A percentile compares a stretch with the other conserved stretches of the same genome.
phyloP scores from a whole-genome alignment of 2,329 filamentous ascomycete genomes.

The Diaporthe sp. region DNA sequence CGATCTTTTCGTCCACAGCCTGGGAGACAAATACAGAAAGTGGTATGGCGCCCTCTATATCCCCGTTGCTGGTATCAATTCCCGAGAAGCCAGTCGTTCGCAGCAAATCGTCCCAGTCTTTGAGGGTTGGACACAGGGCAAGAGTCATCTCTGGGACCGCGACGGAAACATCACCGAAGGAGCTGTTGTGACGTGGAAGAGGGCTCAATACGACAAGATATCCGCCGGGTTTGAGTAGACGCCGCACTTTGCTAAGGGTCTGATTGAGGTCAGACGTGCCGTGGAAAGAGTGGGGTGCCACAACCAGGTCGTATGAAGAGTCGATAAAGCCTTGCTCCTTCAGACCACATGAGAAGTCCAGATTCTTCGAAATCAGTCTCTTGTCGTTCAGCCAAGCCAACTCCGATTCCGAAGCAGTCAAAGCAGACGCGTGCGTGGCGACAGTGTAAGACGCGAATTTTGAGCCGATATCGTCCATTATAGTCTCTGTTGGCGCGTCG shows the following conservation, averaged over 20 bases:
- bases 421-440: slow-evolving; percentile 42
- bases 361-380: slow-evolving; percentile 2
- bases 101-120: too few species aligned
- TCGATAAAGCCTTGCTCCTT: slow-evolving; percentile 49
- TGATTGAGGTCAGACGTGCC: slow-evolving; percentile 44
- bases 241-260: slow-evolving; percentile 46
- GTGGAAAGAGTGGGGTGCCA: slow-evolving; percentile 50
- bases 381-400: too few species aligned
- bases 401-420: background rate
- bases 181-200: too few species aligned
- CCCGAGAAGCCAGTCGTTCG: too few species aligned
- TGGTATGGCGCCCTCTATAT: too few species aligned
- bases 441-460: slow-evolving; percentile 56
- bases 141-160: too few species aligned
- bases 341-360: slow-evolving; percentile 49
- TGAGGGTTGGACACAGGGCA: too few species aligned
- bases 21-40: too few species aligned
- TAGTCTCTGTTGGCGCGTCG: slow-evolving; percentile 53
- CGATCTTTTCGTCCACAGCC: too few species aligned
- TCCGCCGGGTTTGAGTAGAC: slow-evolving; percentile 53
- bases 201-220: slow-evolving; percentile 46
- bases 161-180: too few species aligned
- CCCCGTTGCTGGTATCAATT: too few species aligned
- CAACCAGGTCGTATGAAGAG: slow-evolving; percentile 49
- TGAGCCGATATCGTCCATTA: slow-evolving; percentile 51